A percentile compares a stretch with the other conserved stretches of the same genome.
phyloP scores from a whole-genome alignment of 495 filamentous ascomycete genomes.

The Lophiostoma macrostomum region DNA sequence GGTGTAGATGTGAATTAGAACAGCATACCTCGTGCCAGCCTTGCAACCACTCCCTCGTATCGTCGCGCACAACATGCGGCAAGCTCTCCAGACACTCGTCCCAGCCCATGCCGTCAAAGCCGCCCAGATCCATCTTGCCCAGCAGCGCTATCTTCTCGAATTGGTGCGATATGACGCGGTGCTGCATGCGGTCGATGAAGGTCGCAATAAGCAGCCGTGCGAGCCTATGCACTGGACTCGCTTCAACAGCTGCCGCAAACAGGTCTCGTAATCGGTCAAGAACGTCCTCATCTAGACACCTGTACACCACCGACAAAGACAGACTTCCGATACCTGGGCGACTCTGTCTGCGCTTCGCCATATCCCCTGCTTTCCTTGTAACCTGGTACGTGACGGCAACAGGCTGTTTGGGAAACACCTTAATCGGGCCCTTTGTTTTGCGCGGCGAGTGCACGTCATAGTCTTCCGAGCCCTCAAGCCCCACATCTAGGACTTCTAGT shows the following conservation, averaged over 20 bases:
- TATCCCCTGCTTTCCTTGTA: conserved; percentile 29
- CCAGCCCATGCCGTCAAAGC: conserved; percentile 40
- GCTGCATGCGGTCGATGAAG: conserved; percentile 29
- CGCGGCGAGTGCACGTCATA: conserved; percentile 63
- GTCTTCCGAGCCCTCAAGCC: conserved; percentile 63
- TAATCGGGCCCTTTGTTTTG: conserved; percentile 49
- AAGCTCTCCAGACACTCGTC: conserved; percentile 33
- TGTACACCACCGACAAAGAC: conserved; percentile 72
- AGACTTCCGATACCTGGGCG: conserved; percentile 46
- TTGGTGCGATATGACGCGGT: conserved; percentile 24
- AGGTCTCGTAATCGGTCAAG: conserved; percentile 44
- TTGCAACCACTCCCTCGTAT: conserved; percentile 35
- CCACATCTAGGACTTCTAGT: conserved; percentile 66
- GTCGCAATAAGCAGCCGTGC: conserved; percentile 49
- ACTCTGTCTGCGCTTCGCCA: conserved; percentile 7
- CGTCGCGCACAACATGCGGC: conserved; percentile 23
- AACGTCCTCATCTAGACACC: conserved; percentile 66
- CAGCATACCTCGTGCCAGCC: conserved; percentile 38
- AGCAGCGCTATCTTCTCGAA: conserved; percentile 34
- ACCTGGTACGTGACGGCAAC: conserved; percentile 83
- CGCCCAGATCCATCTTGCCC: conserved; percentile 26
- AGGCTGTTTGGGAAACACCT: conserved; percentile 78
- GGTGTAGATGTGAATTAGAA: too few relatives aligned
- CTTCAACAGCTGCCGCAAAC: conserved; percentile 45
- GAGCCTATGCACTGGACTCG: conserved; percentile 47